phyloP scores from a whole-genome alignment of 2,329 filamentous ascomycete genomes.

The Graphilbum sp. region DNA sequence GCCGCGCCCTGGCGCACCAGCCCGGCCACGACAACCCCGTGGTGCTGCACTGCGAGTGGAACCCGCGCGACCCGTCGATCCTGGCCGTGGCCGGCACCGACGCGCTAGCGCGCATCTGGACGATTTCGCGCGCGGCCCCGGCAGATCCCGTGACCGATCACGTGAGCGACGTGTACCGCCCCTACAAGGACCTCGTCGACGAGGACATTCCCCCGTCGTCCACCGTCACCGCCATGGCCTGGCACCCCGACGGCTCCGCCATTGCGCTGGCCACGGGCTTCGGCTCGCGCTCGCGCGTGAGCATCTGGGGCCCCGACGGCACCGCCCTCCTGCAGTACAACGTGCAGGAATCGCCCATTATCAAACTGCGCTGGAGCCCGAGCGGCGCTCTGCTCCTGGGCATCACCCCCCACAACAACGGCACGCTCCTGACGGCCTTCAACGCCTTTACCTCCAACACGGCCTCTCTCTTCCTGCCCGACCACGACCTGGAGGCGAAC shows the following conservation, averaged over 20 bases:
- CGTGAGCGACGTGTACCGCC: conserved; percentile 24
- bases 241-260: conserved; percentile 38
- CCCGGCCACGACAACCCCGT: conserved; percentile 34
- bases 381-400: conserved; percentile 36
- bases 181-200: conserved; percentile 32
- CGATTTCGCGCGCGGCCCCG: conserved; percentile 36
- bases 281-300: conserved; percentile 33
- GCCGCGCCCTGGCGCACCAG: conserved; percentile 10
- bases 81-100: conserved; percentile 53
- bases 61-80: conserved; percentile 45
- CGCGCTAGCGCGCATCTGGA: conserved; percentile 55
- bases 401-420: conserved; percentile 37
- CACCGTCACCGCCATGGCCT: conserved; percentile 42
- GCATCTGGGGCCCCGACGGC: conserved; percentile 39
- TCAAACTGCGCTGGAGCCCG: conserved; percentile 46
- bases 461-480: conserved; percentile 28
- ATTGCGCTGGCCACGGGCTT: conserved; percentile 43
- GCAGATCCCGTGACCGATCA: conserved; percentile 28
- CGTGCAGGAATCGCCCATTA: conserved; percentile 41
- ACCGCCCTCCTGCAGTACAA: conserved; percentile 35
- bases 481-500: conserved; percentile 33
- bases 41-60: conserved; percentile 54
- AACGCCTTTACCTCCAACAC: conserved; percentile 25
- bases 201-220: conserved; percentile 34
- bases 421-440: conserved; percentile 40